Conservation (phyloP, 1,139 yeast genomes). For the Yamadazyma triangularis region DNA sequence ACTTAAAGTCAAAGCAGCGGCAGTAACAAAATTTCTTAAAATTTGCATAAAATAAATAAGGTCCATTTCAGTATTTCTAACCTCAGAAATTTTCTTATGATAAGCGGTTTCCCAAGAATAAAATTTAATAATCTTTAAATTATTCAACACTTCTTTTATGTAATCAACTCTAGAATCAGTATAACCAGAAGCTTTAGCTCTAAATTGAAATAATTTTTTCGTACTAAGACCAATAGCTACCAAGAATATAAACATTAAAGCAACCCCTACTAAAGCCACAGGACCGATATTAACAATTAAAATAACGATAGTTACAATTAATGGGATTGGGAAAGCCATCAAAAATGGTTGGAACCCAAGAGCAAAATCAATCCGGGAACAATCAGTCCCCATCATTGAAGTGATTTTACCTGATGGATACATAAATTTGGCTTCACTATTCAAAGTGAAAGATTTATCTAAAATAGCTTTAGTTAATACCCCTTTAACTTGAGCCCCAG, state of each 20-base stretch:
- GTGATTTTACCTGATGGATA: constrained; percentile 69
- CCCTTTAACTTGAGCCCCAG: constrained; percentile 65
- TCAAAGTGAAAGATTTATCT: constrained; percentile 59
- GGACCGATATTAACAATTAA: constrained; percentile 31
- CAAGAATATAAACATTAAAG: constrained; percentile 22
- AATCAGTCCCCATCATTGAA: constrained; percentile 39
- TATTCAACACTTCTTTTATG: constrained; percentile 32
- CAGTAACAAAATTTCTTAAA: constrained; percentile 54
- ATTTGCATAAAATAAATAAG: constrained; percentile 47
- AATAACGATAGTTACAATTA: constrained; percentile 29
- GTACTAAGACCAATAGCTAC: constrained; percentile 18
- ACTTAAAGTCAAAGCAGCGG: constrained; percentile 57
- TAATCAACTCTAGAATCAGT: constrained; percentile 32
- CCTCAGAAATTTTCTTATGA: constrained; percentile 36
- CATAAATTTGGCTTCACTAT: constrained; percentile 51
- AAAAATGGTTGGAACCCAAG: constrained; percentile 27
- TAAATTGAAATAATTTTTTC: constrained; percentile 20
- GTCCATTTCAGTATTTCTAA: constrained; percentile 47
- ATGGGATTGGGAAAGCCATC: constrained; percentile 23
- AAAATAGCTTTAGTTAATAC: constrained; percentile 65
- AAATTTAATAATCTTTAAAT: constrained; percentile 33
- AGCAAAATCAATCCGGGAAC: constrained; percentile 33
- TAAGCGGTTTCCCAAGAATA: constrained; percentile 73
- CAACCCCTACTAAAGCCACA: constrained; percentile 32
- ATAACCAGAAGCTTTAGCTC: constrained; percentile 22